Evolutionary conservation across 306 rosid genomes (phyloP).

Genomic region (Ormosia semicastrata): DNA sequence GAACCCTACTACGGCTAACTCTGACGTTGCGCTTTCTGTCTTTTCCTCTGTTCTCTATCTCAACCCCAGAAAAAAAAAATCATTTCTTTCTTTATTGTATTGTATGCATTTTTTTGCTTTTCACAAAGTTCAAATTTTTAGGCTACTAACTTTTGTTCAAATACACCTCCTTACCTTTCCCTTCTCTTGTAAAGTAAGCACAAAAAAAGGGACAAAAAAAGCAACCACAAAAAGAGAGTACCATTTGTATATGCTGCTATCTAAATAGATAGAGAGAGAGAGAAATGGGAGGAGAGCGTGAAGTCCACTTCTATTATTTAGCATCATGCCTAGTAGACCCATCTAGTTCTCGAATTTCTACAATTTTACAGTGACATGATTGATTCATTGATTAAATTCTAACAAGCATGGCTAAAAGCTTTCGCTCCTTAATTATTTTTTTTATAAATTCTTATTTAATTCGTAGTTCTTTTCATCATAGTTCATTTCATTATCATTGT

Average conservation of each 20-base stretch:
- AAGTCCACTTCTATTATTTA: slow-evolving; percentile 15
- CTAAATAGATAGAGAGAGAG: slow-evolving; percentile 6
- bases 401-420: slow-evolving; percentile 35
- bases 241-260: background rate
- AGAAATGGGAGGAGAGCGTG: background rate
- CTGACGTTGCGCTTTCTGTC: slow-evolving; percentile 42
- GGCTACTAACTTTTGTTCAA: slow-evolving; percentile 34
- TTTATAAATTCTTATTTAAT: background rate
- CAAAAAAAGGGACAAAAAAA: slow-evolving; percentile 22
- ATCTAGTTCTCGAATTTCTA: slow-evolving; percentile 28
- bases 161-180: slow-evolving; percentile 31
- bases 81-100: slow-evolving; percentile 11
- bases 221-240: slow-evolving; percentile 19
- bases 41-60: background rate
- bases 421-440: background rate
- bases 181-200: slow-evolving; percentile 47
- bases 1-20: slow-evolving; percentile 62
- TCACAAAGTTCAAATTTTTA: slow-evolving; percentile 33
- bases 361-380: slow-evolving; percentile 58
- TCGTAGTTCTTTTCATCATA: background rate
- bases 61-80: slow-evolving; percentile 21
- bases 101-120: background rate
- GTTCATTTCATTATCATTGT: slow-evolving; percentile 22
- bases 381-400: slow-evolving; percentile 47
- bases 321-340: slow-evolving; percentile 43